Evolutionary conservation across 495 filamentous ascomycete genomes (phyloP).

Genomic region (Cercophora samala): DNA sequence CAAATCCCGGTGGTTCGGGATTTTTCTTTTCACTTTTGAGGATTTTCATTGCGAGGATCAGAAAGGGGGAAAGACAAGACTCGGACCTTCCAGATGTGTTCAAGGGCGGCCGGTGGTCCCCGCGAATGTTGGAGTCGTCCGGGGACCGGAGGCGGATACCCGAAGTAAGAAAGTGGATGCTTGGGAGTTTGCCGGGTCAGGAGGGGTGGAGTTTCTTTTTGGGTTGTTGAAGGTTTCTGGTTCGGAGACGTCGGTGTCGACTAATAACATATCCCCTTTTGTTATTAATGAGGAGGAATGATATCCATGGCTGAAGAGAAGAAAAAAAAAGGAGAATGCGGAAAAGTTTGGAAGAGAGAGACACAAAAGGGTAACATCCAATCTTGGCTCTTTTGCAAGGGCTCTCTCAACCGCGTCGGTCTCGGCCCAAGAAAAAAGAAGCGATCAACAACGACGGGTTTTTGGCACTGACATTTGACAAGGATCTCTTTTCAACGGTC

Average conservation of each 20-base stretch:
- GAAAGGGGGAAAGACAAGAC: neutral
- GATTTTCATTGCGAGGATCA: neutral
- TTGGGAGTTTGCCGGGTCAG: neutral
- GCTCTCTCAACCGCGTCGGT: neutral
- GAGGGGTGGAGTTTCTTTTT: neutral
- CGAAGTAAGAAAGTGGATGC: neutral
- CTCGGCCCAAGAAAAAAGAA: neutral
- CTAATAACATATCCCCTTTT: neutral
- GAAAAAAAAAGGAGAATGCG: neutral
- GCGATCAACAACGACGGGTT: neutral
- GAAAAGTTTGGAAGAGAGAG: neutral
- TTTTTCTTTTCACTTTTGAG: neutral
- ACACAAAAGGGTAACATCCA: neutral
- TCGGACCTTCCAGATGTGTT: neutral
- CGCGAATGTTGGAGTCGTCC: no score
- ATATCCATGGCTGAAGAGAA: neutral
- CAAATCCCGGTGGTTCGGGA: neutral
- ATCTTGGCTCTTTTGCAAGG: neutral
- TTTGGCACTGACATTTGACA: neutral
- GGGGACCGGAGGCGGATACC: neutral
- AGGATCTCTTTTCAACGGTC: neutral
- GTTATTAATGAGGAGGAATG: neutral
- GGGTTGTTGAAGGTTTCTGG: no score
- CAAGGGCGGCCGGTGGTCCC: neutral
- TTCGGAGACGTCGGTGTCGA: neutral